Base-by-base conservation (phyloP, 768 basidiomycete genomes). In the Lactifluus subvellereus region DNA sequence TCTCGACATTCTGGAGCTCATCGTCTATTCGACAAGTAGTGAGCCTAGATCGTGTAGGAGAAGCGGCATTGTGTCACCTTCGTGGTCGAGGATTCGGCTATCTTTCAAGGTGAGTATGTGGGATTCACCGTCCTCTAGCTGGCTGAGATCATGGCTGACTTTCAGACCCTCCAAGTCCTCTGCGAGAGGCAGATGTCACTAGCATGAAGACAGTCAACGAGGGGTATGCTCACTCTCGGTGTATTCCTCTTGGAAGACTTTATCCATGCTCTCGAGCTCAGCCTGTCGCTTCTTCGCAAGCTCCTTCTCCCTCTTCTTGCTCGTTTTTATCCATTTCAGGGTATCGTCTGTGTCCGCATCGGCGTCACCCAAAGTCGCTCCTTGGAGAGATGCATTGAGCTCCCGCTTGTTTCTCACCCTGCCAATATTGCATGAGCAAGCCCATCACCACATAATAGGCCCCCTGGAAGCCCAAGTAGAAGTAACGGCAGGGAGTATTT, bases 91-190 rank as follows among this genome's bases (percentile, higher is more conserved):
- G 64, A 99, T 89, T 49, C 94, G 88, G 71, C 87, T 89, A 72
- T 98, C 96, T 84, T 97, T 97, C 72, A 98, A 79, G 4, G 97
- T 99, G 69, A 99, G 87, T 79, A 99, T 93, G 68, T 87, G 87
- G 68, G 91, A 92, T 75, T 97, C 89, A 69, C 96, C 95, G 75
- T 96, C 94, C 66, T 87, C 90, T 75, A 99, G 81, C 68, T 83
- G 89, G 62, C 94, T 89, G 67, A 95, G 87, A 80, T 91, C 94
- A 77, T 98, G 97, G 79, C 82, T 87, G 74, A 98, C 97, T 82
- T 97, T 98, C 66, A 99, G 78, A 51, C 97, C 97, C 65, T 81
- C 84, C 68, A 98, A 83, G 77, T 97, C 94, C 78, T 86, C 92
- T 95, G 70, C 6, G 54, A 60, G 13, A 60, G 55, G 38, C 16